Conservation (phyloP, 208 protist genomes). For the Crithidia brevicula region DNA sequence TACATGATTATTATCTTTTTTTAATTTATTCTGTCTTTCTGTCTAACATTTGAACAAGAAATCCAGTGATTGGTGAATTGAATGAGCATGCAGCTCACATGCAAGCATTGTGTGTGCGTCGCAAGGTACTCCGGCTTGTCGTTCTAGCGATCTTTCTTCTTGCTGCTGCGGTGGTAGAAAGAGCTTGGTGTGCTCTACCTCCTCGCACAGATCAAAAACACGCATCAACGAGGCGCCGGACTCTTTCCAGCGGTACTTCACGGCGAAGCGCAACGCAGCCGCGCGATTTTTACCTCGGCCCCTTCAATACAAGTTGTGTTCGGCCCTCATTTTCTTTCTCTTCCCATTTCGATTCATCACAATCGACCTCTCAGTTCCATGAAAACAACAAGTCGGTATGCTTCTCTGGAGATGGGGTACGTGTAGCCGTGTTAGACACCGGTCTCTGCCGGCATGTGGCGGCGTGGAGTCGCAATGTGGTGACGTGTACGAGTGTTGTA, state of each 20-base stretch:
- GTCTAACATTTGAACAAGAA: too few species aligned
- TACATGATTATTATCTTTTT: too few species aligned
- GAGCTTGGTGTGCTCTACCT: too few species aligned
- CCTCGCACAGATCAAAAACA: too few species aligned
- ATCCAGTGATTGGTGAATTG: too few species aligned
- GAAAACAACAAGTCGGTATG: background rate
- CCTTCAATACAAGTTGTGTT: constrained; percentile 17
- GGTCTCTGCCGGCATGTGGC: constrained; percentile 39
- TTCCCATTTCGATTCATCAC: background rate
- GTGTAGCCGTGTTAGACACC: constrained; percentile 68
- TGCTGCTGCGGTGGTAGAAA: too few species aligned
- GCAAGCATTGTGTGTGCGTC: too few species aligned
- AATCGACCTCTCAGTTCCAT: background rate
- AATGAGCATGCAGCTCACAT: too few species aligned
- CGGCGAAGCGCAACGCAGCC: constrained; percentile 13
- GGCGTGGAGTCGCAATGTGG: constrained; percentile 25
- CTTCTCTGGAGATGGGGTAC: constrained; percentile 55
- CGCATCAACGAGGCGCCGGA: too few species aligned
- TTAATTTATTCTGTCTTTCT: too few species aligned
- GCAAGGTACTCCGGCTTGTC: too few species aligned
- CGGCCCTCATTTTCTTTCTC: background rate
- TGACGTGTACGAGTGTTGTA: constrained; percentile 67
- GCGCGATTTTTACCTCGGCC: constrained; percentile 32
- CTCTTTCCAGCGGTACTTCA: background rate
- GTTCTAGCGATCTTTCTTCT: too few species aligned